These are phyloP conservation scores for Trichophyton simii DNA, from an alignment of 2,329 filamentous ascomycete genomes.

Conservation along the genomic window DNA sequence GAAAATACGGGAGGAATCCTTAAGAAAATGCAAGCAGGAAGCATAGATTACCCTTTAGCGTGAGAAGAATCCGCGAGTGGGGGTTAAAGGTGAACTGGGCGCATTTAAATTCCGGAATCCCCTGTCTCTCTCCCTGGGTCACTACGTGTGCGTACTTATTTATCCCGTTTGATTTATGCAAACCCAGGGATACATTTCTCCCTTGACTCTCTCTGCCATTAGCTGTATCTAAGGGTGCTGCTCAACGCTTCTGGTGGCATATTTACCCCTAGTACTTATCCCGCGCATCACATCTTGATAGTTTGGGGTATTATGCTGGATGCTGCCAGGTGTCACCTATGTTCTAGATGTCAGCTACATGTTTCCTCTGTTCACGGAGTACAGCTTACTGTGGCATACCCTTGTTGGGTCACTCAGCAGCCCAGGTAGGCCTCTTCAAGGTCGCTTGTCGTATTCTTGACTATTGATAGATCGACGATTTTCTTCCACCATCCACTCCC, in stretches of 20 bases:
- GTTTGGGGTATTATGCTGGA: background rate
- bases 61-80: background rate
- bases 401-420: background rate
- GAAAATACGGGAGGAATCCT: background rate
- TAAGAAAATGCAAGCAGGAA: background rate
- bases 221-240: background rate
- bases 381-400: background rate
- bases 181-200: background rate
- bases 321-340: background rate
- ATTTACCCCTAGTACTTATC: background rate
- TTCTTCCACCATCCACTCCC: background rate
- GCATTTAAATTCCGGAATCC: slow-evolving; percentile 4
- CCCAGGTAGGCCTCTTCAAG: background rate
- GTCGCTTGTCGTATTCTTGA: background rate
- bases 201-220: background rate
- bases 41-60: background rate
- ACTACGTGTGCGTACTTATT: background rate
- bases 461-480: background rate
- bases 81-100: background rate
- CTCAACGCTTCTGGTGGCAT: background rate
- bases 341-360: slow-evolving; percentile 1
- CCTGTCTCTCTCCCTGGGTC: background rate
- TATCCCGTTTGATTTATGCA: slow-evolving; percentile 1
- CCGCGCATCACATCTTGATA: background rate
- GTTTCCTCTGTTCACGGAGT: background rate